phyloP scores from a whole-genome alignment of 2,329 filamentous ascomycete species.

The Botrytis byssoidea region DNA sequence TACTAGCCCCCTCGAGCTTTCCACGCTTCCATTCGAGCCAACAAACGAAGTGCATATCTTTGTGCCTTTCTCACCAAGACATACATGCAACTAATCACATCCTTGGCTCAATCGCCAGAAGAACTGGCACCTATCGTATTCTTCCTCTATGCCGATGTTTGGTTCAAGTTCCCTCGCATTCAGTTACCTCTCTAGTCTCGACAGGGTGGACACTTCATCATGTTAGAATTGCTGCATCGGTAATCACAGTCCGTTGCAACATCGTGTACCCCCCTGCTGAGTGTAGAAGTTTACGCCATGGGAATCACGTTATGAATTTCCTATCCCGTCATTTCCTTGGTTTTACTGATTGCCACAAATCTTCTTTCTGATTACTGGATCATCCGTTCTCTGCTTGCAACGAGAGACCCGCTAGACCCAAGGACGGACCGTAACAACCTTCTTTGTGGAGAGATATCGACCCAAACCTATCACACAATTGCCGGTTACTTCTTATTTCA shows the following conservation, averaged over 20 bases:
- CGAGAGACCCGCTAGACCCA: conserved; percentile 26
- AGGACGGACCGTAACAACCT: conserved; percentile 25
- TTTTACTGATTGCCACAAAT: conserved; percentile 24
- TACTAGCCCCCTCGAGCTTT: conserved; percentile 16
- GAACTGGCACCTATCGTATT: conserved; percentile 22
- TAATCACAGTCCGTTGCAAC: conserved; percentile 21
- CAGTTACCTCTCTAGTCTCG: conserved; percentile 22
- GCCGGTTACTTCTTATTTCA: conserved; percentile 23
- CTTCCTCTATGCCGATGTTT: conserved; percentile 18
- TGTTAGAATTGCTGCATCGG: conserved; percentile 26
- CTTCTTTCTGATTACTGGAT: conserved; percentile 27
- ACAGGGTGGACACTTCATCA: conserved; percentile 28
- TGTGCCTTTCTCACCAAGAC: conserved; percentile 27
- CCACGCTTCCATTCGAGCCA: conserved; percentile 27
- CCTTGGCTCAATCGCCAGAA: conserved; percentile 12
- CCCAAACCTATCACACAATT: conserved; percentile 29
- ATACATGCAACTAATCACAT: conserved; percentile 21
- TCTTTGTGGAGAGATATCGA: conserved; percentile 24
- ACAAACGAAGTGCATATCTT: conserved; percentile 32
- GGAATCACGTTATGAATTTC: conserved; percentile 37
- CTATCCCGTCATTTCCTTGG: conserved; percentile 30
- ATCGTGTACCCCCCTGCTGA: conserved; percentile 28
- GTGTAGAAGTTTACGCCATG: conserved; percentile 27
- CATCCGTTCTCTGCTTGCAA: conserved; percentile 23
- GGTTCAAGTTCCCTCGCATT: conserved; percentile 8